Evolutionary conservation across 2,329 filamentous ascomycete genomes (phyloP).

Genomic region (Pseudogymnoascus sp.): DNA sequence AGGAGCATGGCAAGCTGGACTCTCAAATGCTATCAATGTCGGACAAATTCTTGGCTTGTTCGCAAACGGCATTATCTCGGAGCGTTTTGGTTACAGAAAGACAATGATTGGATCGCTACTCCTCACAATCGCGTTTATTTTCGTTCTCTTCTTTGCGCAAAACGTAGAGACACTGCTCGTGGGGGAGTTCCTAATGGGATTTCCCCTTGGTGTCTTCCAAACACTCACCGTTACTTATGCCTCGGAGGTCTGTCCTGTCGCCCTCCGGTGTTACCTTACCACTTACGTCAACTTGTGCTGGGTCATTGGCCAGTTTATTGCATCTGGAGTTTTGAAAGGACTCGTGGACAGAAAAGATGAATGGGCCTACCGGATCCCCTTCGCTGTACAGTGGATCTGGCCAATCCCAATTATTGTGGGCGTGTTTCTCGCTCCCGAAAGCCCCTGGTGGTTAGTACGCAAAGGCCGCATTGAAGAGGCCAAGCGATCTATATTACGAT

Average conservation of each 20-base stretch:
- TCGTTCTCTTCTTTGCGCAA: constrained; percentile 39
- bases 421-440: constrained; percentile 37
- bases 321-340: constrained; percentile 37
- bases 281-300: constrained; percentile 48
- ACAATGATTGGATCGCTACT: constrained; percentile 36
- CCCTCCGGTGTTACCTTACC: constrained; percentile 25
- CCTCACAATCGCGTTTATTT: constrained; percentile 35
- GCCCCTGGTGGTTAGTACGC: constrained; percentile 40
- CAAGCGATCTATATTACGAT: constrained; percentile 29
- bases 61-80: constrained; percentile 32
- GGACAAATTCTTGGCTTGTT: constrained; percentile 36
- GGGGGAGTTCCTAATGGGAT: constrained; percentile 33
- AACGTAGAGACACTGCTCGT: constrained; percentile 36
- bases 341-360: constrained; percentile 33
- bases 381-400: constrained; percentile 41
- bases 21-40: constrained; percentile 32
- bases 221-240: constrained; percentile 28
- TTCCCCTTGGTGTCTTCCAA: constrained; percentile 35
- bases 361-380: constrained; percentile 40
- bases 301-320: constrained; percentile 41
- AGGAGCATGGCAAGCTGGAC: constrained; percentile 35
- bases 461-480: constrained; percentile 35
- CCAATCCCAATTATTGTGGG: constrained; percentile 36
- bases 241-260: constrained; percentile 27
- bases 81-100: constrained; percentile 30